These are phyloP conservation scores for Eucalyptus grandis DNA, from an alignment of 345 rosid genomes.

Conservation along the genomic window DNA sequence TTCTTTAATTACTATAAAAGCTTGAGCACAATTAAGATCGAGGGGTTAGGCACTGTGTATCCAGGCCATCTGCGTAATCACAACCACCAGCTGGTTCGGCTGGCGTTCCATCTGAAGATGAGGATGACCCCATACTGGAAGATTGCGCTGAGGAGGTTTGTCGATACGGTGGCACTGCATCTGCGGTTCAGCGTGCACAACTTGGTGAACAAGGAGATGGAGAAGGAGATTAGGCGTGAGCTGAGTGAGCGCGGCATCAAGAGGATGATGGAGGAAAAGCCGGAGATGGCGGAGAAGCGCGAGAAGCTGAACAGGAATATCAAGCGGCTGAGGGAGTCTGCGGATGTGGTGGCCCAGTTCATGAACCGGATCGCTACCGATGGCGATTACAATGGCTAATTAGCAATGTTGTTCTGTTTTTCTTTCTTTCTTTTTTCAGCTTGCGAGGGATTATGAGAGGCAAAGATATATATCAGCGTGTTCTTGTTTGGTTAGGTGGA, in stretches of 20 bases:
- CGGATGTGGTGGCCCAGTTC: background rate
- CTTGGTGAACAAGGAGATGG: constrained; percentile 4
- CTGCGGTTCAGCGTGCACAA: background rate
- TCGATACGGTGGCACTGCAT: constrained; percentile 4
- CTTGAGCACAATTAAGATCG: rapidly evolving
- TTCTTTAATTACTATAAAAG: too few relatives aligned
- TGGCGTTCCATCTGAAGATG: constrained; percentile 11
- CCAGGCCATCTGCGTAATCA: rapidly evolving
- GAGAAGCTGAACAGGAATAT: constrained; percentile 7
- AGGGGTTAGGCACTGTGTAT: background rate
- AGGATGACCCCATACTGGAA: constrained; percentile 15
- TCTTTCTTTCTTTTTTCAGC: background rate
- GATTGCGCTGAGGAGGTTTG: constrained; percentile 5
- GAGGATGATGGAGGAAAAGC: constrained; percentile 11
- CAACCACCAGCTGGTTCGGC: background rate
- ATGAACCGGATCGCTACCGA: background rate
- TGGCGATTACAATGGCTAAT: background rate
- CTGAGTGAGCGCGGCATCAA: background rate
- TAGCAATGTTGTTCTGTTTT: background rate
- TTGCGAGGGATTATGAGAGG: background rate
- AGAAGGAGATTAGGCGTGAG: background rate
- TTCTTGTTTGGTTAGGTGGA: background rate
- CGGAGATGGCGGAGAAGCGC: constrained; percentile 1
- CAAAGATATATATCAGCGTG: background rate
- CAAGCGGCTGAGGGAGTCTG: background rate